These are phyloP conservation scores for Dissophora globulifera DNA, from an alignment of 192 early-diverging fungal genomes.

Conservation along the genomic window DNA sequence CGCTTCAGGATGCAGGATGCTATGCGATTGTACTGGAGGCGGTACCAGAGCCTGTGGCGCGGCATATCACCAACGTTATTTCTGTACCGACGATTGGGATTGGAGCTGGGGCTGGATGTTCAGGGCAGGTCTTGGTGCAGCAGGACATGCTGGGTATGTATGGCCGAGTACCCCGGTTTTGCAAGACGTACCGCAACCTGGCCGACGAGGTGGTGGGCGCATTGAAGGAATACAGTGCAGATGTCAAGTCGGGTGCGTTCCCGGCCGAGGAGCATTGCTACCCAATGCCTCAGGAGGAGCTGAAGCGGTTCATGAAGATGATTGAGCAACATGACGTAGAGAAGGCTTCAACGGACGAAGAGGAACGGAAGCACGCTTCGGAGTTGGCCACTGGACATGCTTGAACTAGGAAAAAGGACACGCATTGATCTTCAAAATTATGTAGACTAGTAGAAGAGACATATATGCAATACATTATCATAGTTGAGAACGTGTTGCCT, in stretches of 20 bases:
- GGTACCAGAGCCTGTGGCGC: constrained; percentile 87
- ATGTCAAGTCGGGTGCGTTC: constrained; percentile 81
- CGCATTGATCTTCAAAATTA: too few species aligned
- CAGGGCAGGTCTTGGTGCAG: constrained; percentile 94
- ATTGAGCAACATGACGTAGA: constrained; percentile 19
- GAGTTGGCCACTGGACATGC: neutral
- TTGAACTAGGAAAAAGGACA: too few species aligned
- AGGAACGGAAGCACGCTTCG: too few species aligned
- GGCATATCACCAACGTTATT: constrained; percentile 80
- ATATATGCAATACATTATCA: too few species aligned
- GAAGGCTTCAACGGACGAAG: neutral
- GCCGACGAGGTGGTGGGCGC: constrained; percentile 77
- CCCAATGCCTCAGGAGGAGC: constrained; percentile 70
- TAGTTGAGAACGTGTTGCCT: too few species aligned
- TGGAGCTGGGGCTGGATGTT: constrained; percentile 87
- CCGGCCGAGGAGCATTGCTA: constrained; percentile 88
- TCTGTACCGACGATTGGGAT: constrained; percentile 95
- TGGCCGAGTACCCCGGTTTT: constrained; percentile 91
- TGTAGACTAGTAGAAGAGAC: too few species aligned
- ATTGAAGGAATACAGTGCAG: constrained; percentile 74
- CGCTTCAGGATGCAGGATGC: constrained; percentile 90
- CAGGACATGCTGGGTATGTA: constrained; percentile 94
- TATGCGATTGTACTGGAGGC: constrained; percentile 93
- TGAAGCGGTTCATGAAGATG: constrained; percentile 55
- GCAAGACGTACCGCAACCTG: constrained; percentile 85